phyloP scores from a whole-genome alignment of 2,329 filamentous ascomycete species.

The Pseudocercospora crystallina region DNA sequence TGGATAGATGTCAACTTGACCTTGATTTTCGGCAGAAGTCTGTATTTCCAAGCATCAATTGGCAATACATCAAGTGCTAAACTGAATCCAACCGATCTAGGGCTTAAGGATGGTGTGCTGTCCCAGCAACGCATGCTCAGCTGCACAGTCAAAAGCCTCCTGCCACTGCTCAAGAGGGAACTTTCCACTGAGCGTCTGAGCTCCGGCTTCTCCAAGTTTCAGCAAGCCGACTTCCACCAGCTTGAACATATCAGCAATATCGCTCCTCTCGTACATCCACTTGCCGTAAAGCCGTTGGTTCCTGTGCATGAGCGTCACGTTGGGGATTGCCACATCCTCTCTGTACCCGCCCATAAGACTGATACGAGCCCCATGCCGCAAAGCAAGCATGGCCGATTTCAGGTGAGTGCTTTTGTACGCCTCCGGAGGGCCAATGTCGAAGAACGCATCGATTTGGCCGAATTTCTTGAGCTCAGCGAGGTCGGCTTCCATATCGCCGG shows the following conservation, averaged over 20 bases:
- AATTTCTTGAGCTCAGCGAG: constrained; percentile 35
- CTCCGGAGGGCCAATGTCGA: constrained; percentile 49
- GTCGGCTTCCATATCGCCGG: constrained; percentile 42
- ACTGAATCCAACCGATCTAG: not conserved
- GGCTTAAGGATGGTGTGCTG: constrained; percentile 13
- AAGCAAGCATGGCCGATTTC: constrained; percentile 37
- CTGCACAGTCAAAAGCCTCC: constrained; percentile 25
- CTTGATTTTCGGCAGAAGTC: too few relatives aligned
- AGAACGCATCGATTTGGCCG: constrained; percentile 42
- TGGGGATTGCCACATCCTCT: not conserved
- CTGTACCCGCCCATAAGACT: constrained; percentile 30
- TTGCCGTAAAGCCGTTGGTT: constrained; percentile 41
- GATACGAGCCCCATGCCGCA: constrained; percentile 41
- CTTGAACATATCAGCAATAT: constrained; percentile 41
- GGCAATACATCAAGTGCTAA: too few relatives aligned
- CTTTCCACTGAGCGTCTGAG: too few relatives aligned
- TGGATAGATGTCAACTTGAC: too few relatives aligned
- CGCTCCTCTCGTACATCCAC: constrained; percentile 46
- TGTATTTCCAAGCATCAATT: too few relatives aligned
- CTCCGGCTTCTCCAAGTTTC: constrained; percentile 34
- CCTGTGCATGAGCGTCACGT: not conserved
- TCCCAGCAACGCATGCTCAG: constrained; percentile 13
- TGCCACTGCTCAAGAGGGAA: constrained; percentile 24
- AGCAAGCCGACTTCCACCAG: constrained; percentile 45
- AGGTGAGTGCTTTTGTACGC: constrained; percentile 43